Conservation (phyloP, 805 yeast species). For the Candida coquimbonensis region DNA sequence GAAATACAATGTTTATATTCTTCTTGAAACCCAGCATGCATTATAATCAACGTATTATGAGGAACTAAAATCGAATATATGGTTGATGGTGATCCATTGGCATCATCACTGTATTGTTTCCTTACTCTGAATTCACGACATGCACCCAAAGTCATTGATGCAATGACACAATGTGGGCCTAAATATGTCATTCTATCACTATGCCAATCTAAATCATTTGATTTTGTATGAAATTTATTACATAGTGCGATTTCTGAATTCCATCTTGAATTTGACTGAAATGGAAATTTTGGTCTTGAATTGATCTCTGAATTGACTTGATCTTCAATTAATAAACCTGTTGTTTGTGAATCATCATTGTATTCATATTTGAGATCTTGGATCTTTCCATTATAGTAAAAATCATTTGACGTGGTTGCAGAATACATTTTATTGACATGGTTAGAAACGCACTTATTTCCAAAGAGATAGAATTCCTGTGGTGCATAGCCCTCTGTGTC, state of each 20-base stretch:
- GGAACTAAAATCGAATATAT: constrained; percentile 54
- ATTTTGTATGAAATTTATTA: constrained; percentile 45
- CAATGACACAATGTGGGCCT: constrained; percentile 67
- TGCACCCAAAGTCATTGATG: constrained; percentile 62
- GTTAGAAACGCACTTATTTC: constrained; percentile 52
- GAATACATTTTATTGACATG: constrained; percentile 40
- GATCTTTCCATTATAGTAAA: constrained; percentile 35
- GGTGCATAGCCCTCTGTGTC: constrained; percentile 34
- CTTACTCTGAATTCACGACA: constrained; percentile 60
- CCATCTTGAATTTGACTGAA: constrained; percentile 40
- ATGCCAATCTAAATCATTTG: constrained; percentile 62
- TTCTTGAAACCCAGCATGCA: constrained; percentile 81
- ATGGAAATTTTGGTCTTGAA: constrained; percentile 28
- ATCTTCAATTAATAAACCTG: constrained; percentile 33
- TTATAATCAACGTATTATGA: constrained; percentile 60
- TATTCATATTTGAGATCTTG: constrained; percentile 26
- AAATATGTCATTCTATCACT: constrained; percentile 66
- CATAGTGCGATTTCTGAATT: constrained; percentile 45
- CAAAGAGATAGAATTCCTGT: constrained; percentile 54
- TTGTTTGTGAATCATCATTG: constrained; percentile 33
- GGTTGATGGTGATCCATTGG: constrained; percentile 15
- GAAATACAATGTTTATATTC: constrained; percentile 62
- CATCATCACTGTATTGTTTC: constrained; percentile 31
- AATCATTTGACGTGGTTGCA: constrained; percentile 11
- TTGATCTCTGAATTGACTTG: constrained; percentile 30